phyloP scores from a whole-genome alignment of 768 basidiomycete species.

The Floccularia luteovirens region DNA sequence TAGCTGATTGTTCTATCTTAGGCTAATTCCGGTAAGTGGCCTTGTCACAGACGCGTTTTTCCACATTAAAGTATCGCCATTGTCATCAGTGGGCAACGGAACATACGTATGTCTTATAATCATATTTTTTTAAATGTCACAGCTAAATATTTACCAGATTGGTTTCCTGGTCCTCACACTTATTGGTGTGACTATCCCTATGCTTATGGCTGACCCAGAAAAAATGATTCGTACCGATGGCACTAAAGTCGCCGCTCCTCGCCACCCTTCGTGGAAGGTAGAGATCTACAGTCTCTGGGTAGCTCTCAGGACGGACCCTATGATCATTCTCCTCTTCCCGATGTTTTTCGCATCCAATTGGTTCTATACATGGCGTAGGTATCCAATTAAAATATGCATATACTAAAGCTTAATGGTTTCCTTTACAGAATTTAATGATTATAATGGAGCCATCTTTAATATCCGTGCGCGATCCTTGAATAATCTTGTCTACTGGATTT shows the following conservation, averaged over 20 bases:
- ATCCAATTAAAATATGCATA: background rate
- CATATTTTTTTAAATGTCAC: conserved; percentile 1
- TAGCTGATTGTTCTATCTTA: background rate
- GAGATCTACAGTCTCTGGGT: conserved; percentile 67
- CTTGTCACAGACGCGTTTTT: background rate
- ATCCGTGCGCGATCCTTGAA: conserved; percentile 75
- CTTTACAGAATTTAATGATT: conserved; percentile 70
- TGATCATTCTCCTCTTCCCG: conserved; percentile 71
- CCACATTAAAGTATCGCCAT: conserved; percentile 1
- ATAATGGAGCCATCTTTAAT: conserved; percentile 73
- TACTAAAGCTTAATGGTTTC: conserved; percentile 1
- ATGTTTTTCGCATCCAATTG: conserved; percentile 84
- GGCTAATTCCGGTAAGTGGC: conserved; percentile 9
- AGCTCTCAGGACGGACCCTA: conserved; percentile 62
- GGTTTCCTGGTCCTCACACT: conserved; percentile 67
- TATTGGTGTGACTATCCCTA: conserved; percentile 59
- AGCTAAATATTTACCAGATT: conserved; percentile 46
- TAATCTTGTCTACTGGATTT: conserved; percentile 72
- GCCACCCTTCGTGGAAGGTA: conserved; percentile 71
- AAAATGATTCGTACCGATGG: conserved; percentile 74
- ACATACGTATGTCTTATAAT: conserved; percentile 52
- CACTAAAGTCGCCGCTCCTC: conserved; percentile 51
- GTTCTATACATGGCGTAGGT: conserved; percentile 81
- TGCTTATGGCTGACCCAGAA: conserved; percentile 64
- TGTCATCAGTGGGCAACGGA: conserved; percentile 49